These are phyloP conservation scores for Diaporthe australafricana DNA, from an alignment of 2,329 filamentous ascomycete genomes.

Conservation along the genomic window DNA sequence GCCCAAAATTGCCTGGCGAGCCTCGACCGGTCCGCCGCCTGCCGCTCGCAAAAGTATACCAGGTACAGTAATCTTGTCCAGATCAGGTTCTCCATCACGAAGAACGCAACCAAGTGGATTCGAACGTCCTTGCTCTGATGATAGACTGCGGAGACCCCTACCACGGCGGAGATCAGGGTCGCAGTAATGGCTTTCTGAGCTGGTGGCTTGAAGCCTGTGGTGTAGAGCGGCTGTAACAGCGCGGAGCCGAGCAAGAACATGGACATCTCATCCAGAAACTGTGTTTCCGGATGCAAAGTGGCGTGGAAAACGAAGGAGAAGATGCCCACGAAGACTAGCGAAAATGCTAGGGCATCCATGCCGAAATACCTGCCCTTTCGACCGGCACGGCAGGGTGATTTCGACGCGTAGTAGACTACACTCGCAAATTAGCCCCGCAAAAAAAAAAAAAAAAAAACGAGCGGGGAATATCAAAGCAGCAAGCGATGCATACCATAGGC, in stretches of 20 bases:
- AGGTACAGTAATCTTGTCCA: slow-evolving; percentile 50
- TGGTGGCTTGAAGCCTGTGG: slow-evolving; percentile 54
- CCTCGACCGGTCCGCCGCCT: slow-evolving; percentile 44
- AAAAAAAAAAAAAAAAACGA: background rate
- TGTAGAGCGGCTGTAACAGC: slow-evolving; percentile 62
- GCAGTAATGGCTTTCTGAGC: slow-evolving; percentile 48
- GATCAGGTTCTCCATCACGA: slow-evolving; percentile 47
- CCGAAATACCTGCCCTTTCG: slow-evolving; percentile 48
- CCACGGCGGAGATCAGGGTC: slow-evolving; percentile 53
- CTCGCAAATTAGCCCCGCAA: background rate
- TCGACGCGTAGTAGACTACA: slow-evolving; percentile 29
- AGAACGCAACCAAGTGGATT: slow-evolving; percentile 55
- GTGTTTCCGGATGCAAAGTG: slow-evolving; percentile 54
- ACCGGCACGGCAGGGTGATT: slow-evolving; percentile 45
- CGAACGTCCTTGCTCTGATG: slow-evolving; percentile 55
- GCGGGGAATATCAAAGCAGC: too few species aligned
- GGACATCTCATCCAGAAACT: slow-evolving; percentile 67
- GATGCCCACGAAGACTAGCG: slow-evolving; percentile 55
- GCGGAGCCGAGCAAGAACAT: slow-evolving; percentile 67
- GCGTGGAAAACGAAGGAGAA: slow-evolving; percentile 58
- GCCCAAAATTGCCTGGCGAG: slow-evolving; percentile 42
- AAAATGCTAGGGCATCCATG: slow-evolving; percentile 55
- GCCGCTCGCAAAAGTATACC: slow-evolving; percentile 45
- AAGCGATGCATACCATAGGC: slow-evolving; percentile 19
- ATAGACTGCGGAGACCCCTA: slow-evolving; percentile 56